Percentiles rank a stretch among this genome's conserved stretches.
phyloP scores from a whole-genome alignment of 208 protist genomes.

The Trypanosoma scelopori region DNA sequence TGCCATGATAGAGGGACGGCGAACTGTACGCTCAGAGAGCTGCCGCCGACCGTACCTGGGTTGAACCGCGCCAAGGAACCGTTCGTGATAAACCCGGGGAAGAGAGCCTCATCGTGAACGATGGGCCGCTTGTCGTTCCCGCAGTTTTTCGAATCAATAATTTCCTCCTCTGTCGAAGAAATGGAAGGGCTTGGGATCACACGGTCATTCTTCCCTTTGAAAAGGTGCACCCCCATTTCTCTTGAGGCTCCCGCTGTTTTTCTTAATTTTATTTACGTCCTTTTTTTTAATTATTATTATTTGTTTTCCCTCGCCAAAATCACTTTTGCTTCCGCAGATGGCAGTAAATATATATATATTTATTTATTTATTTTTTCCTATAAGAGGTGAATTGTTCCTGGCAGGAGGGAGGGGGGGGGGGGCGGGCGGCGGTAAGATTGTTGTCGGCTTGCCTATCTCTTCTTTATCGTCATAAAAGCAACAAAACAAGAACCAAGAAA shows the following conservation, averaged over 20 bases:
- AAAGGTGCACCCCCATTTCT: neutral
- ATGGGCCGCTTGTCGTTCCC: neutral
- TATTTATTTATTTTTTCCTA: neutral
- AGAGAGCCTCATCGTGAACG: neutral
- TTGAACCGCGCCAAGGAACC: constrained; percentile 59
- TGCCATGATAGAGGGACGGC: constrained; percentile 72
- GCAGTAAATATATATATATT: neutral
- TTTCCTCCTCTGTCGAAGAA: neutral
- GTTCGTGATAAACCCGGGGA: constrained; percentile 31
- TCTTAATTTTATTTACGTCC: neutral
- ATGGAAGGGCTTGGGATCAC: neutral
- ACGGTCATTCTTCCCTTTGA: constrained; percentile 1
- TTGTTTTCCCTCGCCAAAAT: too few relatives aligned
- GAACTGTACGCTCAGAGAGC: constrained; percentile 31
- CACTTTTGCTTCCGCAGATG: too few relatives aligned
- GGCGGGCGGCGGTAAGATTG: too few relatives aligned
- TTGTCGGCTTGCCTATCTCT: too few relatives aligned
- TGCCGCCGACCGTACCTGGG: constrained; percentile 26
- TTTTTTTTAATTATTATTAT: too few relatives aligned
- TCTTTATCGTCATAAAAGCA: too few relatives aligned
- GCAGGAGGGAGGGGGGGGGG: constrained; percentile 14
- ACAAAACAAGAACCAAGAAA: too few relatives aligned
- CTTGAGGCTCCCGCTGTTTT: neutral
- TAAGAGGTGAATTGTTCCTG: too few relatives aligned
- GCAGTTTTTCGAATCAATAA: neutral